phyloP scores from a whole-genome alignment of 1,284 basidiomycete genomes.

The Rugosomyces carneus region DNA sequence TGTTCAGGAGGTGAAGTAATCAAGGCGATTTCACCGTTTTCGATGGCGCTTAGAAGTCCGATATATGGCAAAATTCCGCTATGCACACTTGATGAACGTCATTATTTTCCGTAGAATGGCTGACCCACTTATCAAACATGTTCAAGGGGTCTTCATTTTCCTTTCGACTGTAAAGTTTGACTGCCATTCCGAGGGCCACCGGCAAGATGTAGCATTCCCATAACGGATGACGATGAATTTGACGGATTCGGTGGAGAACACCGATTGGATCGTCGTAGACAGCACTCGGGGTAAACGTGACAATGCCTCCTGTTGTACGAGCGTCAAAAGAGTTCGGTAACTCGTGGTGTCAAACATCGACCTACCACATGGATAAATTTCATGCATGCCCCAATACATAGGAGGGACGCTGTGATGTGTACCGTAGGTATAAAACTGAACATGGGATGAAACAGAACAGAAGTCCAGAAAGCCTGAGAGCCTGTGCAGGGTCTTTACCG shows the following conservation, averaged over 20 bases:
- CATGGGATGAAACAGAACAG: slow-evolving; percentile 33
- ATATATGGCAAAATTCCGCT: slow-evolving; percentile 36
- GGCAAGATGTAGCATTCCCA: slow-evolving; percentile 64
- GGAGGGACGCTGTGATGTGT: slow-evolving; percentile 44
- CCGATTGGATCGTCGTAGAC: slow-evolving; percentile 44
- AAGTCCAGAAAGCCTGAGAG: slow-evolving; percentile 43
- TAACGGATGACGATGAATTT: slow-evolving; percentile 51
- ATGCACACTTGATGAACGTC: slow-evolving; percentile 5
- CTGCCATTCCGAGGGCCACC: slow-evolving; percentile 46
- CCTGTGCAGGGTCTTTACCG: slow-evolving; percentile 40
- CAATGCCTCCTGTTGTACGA: slow-evolving; percentile 49
- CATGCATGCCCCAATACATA: slow-evolving; percentile 50
- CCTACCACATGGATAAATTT: slow-evolving; percentile 61
- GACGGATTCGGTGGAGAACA: slow-evolving; percentile 38
- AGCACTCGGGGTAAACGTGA: slow-evolving; percentile 59
- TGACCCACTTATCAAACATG: slow-evolving; percentile 28
- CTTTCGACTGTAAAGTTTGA: slow-evolving; percentile 23
- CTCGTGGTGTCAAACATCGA: slow-evolving; percentile 6
- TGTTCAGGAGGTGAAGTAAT: slow-evolving; percentile 36
- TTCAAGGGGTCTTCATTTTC: slow-evolving; percentile 29
- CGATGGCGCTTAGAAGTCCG: slow-evolving; percentile 41
- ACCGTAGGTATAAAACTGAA: slow-evolving; percentile 63
- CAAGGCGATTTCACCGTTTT: slow-evolving; percentile 46
- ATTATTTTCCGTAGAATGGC: background rate
- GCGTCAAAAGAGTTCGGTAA: slow-evolving; percentile 9